Base-by-base conservation (phyloP, 2,329 filamentous ascomycete species). In the Aspergillus carbonarius region DNA sequence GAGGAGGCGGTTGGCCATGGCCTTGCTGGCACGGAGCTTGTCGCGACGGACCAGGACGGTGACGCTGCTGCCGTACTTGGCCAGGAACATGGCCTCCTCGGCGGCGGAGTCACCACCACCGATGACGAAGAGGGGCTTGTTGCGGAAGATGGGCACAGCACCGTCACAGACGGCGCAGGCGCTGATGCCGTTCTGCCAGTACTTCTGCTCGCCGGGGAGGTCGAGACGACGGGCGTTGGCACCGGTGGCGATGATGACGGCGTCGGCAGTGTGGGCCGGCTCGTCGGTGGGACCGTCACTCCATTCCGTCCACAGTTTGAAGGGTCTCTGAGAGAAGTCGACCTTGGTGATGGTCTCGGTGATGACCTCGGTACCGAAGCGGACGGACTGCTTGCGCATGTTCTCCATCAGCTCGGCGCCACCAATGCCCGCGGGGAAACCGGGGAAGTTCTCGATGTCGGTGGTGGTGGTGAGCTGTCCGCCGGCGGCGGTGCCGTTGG, bases 401-500 rank as follows among this genome's bases (percentile, higher is more conserved):
- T 88, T 86, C 68, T 97, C 93, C 95, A 99, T 99, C 66, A 99
- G 82, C 72, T 92, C 89, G 57, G 85, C 79, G 66, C 95, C 95
- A 78, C 92, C 90, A 75, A 99, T 92, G 63, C 89, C 90, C 69
- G 91, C 85, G 71, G 91, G 90, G 81, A 98, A 99, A 49, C 95
- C 95, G 25, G 95, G 95, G 79, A 89, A 99, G 85, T 99, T 99
- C 83, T 99, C 95, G 60, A 99, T 88, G 68, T 99, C 96, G 71
- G 96, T 98, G 56, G 95, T 99, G 25, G 96, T 99, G 56, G 96
- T 99, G 68, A 99, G 84, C 83, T 99, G 95, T 58, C 95, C 95
- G 68, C 95, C 95, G 46, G 95, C 92, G 6, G 95, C 95, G 70
- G 96, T 96, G 72, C 93, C 95, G 73, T 97, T 95, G 70, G 95